A percentile compares a stretch with the other conserved stretches of the same genome.
Evolutionary conservation across 208 protist genomes (phyloP).

Genomic region (Trypanosoma cruzi): DNA sequence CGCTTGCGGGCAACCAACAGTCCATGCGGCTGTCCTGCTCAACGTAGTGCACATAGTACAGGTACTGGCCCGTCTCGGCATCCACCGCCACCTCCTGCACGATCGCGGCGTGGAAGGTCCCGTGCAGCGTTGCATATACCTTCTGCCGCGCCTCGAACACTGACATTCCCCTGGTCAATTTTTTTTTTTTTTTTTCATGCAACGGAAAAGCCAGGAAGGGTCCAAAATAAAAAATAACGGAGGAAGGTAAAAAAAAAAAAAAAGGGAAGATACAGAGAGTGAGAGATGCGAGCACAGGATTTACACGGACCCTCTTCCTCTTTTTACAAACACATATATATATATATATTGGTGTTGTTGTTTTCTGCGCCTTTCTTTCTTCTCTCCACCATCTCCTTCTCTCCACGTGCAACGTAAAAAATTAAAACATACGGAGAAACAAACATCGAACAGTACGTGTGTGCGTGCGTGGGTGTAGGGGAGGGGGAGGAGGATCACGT

Average conservation of each 20-base stretch:
- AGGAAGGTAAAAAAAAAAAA: neutral
- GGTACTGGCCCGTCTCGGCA: conserved; percentile 39
- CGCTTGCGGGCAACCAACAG: conserved; percentile 75
- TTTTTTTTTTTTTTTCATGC: neutral
- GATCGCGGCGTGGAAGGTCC: conserved; percentile 76
- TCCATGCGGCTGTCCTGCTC: conserved; percentile 91
- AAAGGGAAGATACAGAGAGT: neutral
- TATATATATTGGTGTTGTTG: too few species aligned
- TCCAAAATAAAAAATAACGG: too few species aligned
- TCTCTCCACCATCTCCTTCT: too few species aligned
- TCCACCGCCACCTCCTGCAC: conserved; percentile 75
- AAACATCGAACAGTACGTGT: too few species aligned
- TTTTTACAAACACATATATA: too few species aligned
- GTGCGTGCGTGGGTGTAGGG: neutral
- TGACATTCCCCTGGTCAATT: conserved; percentile 8
- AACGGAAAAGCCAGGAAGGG: neutral
- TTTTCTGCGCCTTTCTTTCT: too few species aligned
- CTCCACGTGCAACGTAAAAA: too few species aligned
- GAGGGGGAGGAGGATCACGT: neutral
- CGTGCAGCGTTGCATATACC: conserved; percentile 81
- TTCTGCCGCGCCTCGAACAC: conserved; percentile 80
- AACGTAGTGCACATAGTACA: conserved; percentile 90
- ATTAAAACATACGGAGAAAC: too few species aligned
- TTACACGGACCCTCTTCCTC: too few species aligned
- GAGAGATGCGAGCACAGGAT: too few species aligned